Base-by-base conservation (phyloP, 108 stramenopile genomes). In the Nannochloropsis salina region DNA sequence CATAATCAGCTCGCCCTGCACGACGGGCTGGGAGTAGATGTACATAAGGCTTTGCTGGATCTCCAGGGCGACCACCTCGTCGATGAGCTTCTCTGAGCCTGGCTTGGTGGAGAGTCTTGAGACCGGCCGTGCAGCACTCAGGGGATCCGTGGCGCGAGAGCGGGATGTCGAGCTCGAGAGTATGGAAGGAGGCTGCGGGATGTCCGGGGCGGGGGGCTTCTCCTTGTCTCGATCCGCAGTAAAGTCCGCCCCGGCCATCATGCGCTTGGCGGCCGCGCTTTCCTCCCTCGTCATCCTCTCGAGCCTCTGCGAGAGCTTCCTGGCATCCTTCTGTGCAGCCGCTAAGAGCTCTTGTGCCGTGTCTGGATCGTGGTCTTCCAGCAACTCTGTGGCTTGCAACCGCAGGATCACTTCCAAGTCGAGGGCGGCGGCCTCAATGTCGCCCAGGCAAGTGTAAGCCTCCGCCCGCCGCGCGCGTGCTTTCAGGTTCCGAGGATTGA, bases 191-290 rank as follows among this genome's bases (percentile, higher is more conserved):
- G 61, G n/a, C 4, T 15, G n/a, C 20, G 61, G n/a, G 61, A n/a
- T 4, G n/a, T 3, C 20, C 20, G n/a, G 61, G 61, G 8, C 15
- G 61, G 61, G n/a, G n/a, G 61, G 61, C 61, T 74, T 74, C n/a
- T 74, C 61, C 20, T 74, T 74, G 15, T 74, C 2, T 15, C 61
- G 61, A 74, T 74, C n/a, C 15, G 61, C 61, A 74, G 61, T 74
- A n/a, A 74, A 74, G 61, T 74, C 61, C 61, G 61, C 61, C 15
- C 61, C 61, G 4, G 61, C 15, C 20, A 74, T 74, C 61, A 74
- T 74, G 61, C 61, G 61, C 61, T 74, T 74, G 61, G 61, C 61
- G 61, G n/a, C 2, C 61, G 15, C 61, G 61, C 61, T 74, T 74
- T 74, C 61, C n/a, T 74, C 20, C 4, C 15, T 74, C 3, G 1